Evolutionary conservation across 352 stramenopile species (phyloP), one percentile per base, ranked within the genome.

Genomic region (Phytophthora ramorum): DNA sequence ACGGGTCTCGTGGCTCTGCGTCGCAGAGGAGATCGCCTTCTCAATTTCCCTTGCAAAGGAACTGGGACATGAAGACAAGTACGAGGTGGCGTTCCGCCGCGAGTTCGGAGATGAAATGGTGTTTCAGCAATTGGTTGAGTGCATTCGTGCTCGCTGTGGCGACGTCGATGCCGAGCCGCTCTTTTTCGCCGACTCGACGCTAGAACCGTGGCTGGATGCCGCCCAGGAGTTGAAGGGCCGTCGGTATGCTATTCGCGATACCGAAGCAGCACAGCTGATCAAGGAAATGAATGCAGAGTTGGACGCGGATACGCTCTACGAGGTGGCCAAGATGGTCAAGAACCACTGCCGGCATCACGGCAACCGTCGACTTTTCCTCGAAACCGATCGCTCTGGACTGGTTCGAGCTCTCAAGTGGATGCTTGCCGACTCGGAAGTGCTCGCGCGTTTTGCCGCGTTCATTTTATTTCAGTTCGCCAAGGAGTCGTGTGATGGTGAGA

Each of bases 21-120:
- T 92, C 12, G 85, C 81, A 2, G 83, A 93, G 50, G 75, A 89
- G 59, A 77, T 93, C n/a, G 61, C 51, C 14, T 89, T 93, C 63
- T 68, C 57, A 14, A 66, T 92, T 54, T 61, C 76, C 22, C 67
- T 93, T 56, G 76, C 73, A 37, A 75, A 87, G 50, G 51, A 82
- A 20, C 58, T 58, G n/a, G 40, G 54, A 37, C 38, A 51, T 5
- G 41, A 49, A 6, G 40, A 38, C 14, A 67, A 71, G 51, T 89
- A 87, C 66, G 76, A 89, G 43, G 63, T 93, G 28, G 79, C 89
- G 57, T 92, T 93, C 46, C 58, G 71, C 7, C 79, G 72, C 14
- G 59, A 64, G n/a, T 48, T 53, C 10, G 85, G 83, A 9, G 79
- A 91, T 44, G 77, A 93, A 44, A 62, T 79, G 49, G 65, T 70